Percentiles rank a stretch among this genome's conserved stretches.
phyloP scores from a whole-genome alignment of 768 basidiomycete genomes.

The Lepiota subincarnata region DNA sequence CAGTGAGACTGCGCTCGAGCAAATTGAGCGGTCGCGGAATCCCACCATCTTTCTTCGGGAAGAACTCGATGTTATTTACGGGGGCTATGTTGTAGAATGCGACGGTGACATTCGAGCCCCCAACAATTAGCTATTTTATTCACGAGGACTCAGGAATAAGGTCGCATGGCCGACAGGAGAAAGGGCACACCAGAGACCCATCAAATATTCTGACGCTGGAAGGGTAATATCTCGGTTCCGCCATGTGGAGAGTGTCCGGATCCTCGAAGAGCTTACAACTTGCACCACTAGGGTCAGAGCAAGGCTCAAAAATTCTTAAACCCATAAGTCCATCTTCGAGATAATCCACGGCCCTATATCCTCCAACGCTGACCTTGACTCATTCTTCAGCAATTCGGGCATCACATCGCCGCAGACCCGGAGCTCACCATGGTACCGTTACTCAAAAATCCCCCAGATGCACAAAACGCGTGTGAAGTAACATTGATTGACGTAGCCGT shows the following conservation, averaged over 20 bases:
- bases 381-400: not conserved
- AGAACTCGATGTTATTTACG: conserved; percentile 40
- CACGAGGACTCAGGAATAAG: not conserved
- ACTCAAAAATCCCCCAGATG: conserved; percentile 35
- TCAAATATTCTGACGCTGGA: conserved; percentile 31
- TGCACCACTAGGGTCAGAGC: conserved; percentile 23
- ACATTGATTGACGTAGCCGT: conserved; percentile 29
- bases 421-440: conserved; percentile 35
- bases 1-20: conserved; percentile 24
- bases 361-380: conserved; percentile 27
- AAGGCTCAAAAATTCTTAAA: conserved; percentile 36
- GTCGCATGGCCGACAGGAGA: not conserved
- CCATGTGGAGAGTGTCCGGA: conserved; percentile 28
- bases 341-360: conserved; percentile 23
- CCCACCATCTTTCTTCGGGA: conserved; percentile 36
- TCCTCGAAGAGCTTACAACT: conserved; percentile 34
- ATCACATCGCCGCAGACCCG: not conserved
- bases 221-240: conserved; percentile 38
- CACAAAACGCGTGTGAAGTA: conserved; percentile 38
- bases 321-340: conserved; percentile 31
- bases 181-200: conserved; percentile 30
- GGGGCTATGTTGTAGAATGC: conserved; percentile 66
- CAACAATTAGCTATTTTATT: conserved; percentile 21
- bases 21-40: conserved; percentile 23
- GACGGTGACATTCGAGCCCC: conserved; percentile 23